A percentile compares a stretch with the other conserved stretches of the same genome.
These are phyloP conservation scores for Paramecium caudatum DNA, from an alignment of 73 alveolate species.

Conservation along the genomic window DNA sequence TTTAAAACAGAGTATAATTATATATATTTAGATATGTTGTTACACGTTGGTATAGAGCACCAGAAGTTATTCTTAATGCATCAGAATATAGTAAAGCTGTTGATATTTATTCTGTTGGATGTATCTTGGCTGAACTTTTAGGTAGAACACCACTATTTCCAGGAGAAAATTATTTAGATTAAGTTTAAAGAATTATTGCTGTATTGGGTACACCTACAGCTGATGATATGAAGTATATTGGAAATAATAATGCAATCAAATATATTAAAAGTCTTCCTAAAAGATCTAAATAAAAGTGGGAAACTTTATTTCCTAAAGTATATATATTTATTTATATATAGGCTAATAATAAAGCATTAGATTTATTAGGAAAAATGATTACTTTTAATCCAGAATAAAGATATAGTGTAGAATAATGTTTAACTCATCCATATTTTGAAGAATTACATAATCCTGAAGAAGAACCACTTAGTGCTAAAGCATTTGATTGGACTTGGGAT, in stretches of 20 bases:
- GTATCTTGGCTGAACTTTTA: constrained; percentile 89
- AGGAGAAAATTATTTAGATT: constrained; percentile 92
- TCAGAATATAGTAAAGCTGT: constrained; percentile 87
- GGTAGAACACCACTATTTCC: constrained; percentile 96
- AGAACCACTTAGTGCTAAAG: constrained; percentile 86
- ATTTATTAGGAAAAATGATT: constrained; percentile 92
- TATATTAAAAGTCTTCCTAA: constrained; percentile 88
- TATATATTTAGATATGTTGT: constrained; percentile 86
- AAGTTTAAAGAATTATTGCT: constrained; percentile 89
- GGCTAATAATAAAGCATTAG: constrained; percentile 93
- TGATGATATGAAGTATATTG: constrained; percentile 92
- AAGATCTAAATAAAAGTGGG: constrained; percentile 89
- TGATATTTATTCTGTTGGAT: constrained; percentile 93
- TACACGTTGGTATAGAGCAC: constrained; percentile 83
- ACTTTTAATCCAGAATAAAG: constrained; percentile 93
- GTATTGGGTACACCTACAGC: constrained; percentile 94
- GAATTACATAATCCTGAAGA: constrained; percentile 91
- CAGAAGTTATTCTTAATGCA: constrained; percentile 87
- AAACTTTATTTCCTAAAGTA: constrained; percentile 89
- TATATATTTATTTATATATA: constrained; percentile 63
- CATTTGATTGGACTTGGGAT: constrained; percentile 95
- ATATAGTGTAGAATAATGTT: constrained; percentile 90
- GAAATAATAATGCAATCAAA: constrained; percentile 91
- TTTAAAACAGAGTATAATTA: constrained; percentile 82
- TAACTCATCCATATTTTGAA: constrained; percentile 93